Evolutionary conservation across 371 early-diverging fungal species (phyloP).

Genomic region (Mucor racemosus): DNA sequence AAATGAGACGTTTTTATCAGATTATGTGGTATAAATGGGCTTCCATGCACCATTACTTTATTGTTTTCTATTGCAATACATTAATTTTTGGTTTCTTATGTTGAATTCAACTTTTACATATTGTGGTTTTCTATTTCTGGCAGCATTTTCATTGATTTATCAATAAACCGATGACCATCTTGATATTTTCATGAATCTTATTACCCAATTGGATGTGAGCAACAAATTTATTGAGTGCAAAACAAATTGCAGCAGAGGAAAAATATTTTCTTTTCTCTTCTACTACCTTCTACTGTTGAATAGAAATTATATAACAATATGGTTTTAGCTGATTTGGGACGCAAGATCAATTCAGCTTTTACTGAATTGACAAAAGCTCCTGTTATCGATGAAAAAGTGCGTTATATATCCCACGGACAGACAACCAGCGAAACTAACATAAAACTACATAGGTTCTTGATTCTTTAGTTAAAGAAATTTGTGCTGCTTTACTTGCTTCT

Average conservation of each 20-base stretch:
- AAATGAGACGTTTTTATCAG: too few relatives aligned
- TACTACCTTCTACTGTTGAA: neutral
- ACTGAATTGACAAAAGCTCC: slow-evolving; percentile 79
- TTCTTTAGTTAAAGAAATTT: slow-evolving; percentile 86
- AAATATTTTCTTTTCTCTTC: neutral
- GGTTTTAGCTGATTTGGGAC: slow-evolving; percentile 93
- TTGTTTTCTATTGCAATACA: too few relatives aligned
- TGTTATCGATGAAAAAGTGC: slow-evolving; percentile 90
- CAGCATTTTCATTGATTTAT: neutral
- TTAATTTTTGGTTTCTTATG: too few relatives aligned
- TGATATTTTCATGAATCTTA: neutral
- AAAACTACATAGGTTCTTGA: slow-evolving; percentile 70
- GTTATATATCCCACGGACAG: too few relatives aligned
- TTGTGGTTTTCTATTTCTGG: too few relatives aligned
- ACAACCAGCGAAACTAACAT: neutral
- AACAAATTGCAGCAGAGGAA: neutral
- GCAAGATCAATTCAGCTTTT: slow-evolving; percentile 87
- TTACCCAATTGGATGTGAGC: neutral
- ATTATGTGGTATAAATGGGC: too few relatives aligned
- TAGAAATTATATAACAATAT: slow-evolving; percentile 38
- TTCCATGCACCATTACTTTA: too few relatives aligned
- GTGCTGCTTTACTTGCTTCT: slow-evolving; percentile 87
- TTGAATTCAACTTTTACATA: too few relatives aligned
- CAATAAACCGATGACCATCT: neutral
- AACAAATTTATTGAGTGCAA: neutral